Evolutionary conservation across 495 filamentous ascomycete species (phyloP).

Genomic region (Eremomyces bilateralis): DNA sequence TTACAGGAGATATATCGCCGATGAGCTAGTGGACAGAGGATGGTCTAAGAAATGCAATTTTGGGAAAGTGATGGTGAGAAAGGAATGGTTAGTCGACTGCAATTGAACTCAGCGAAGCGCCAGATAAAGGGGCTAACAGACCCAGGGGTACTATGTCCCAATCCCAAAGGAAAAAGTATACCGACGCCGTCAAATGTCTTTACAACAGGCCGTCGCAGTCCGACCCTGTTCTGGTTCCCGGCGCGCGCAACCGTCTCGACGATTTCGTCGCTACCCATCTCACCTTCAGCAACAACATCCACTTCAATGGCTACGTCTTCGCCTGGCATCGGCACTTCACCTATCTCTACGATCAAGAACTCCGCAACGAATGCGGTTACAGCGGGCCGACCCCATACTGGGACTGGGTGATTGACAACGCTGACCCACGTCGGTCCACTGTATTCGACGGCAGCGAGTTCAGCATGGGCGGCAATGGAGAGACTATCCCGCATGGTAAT

Average conservation of each 20-base stretch:
- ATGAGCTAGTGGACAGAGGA: too few relatives aligned
- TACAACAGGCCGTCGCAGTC: too few relatives aligned
- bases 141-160: too few relatives aligned
- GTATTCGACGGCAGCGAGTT: slow-evolving; percentile 1
- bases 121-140: too few relatives aligned
- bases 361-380: slow-evolving; percentile 3
- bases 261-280: slow-evolving; percentile 2
- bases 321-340: slow-evolving; percentile 2
- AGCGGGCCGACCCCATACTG: slow-evolving; percentile 1
- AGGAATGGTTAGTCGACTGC: too few relatives aligned
- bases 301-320: slow-evolving; percentile 1
- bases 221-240: neutral
- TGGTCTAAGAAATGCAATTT: too few relatives aligned
- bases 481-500: neutral
- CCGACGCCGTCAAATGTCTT: too few relatives aligned
- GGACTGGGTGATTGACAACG: neutral
- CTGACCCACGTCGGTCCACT: neutral
- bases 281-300: neutral
- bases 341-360: neutral
- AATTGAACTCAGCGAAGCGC: too few relatives aligned
- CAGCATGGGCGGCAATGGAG: neutral
- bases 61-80: too few relatives aligned
- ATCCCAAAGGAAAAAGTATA: too few relatives aligned
- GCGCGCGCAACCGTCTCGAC: neutral
- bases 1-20: too few relatives aligned